Percentiles rank a stretch among this genome's conserved stretches.
Conservation (phyloP, 371 early-diverging fungal species). For the Mortierella polycephala region DNA sequence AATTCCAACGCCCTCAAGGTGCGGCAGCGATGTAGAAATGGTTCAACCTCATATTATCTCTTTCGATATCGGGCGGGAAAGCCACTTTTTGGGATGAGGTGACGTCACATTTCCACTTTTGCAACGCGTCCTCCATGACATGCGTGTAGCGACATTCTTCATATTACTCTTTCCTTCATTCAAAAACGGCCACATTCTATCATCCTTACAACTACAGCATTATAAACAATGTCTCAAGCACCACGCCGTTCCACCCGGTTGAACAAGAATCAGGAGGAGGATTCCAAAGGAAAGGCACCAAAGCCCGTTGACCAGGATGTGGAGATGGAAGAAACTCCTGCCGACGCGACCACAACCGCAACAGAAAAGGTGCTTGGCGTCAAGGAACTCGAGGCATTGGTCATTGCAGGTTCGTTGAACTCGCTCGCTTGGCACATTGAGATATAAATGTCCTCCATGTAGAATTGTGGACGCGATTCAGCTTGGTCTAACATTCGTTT, state of each 20-base stretch:
- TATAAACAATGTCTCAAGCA: constrained; percentile 47
- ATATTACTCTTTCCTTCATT: too few species aligned
- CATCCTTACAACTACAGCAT: not conserved
- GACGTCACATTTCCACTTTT: too few species aligned
- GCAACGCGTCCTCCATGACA: too few species aligned
- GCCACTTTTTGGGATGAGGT: too few species aligned
- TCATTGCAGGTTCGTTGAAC: constrained; percentile 36
- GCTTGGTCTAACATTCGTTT: not conserved
- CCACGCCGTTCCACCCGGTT: constrained; percentile 53
- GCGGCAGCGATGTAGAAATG: too few species aligned
- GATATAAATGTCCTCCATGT: not conserved
- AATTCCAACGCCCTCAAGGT: too few species aligned
- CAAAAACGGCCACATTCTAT: not conserved
- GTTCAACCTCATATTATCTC: too few species aligned
- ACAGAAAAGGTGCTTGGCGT: constrained; percentile 41
- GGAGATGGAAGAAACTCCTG: constrained; percentile 45
- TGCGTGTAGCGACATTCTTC: too few species aligned
- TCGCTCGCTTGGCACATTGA: not conserved
- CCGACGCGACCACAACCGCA: constrained; percentile 13
- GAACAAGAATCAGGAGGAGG: constrained; percentile 52
- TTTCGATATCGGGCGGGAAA: too few species aligned
- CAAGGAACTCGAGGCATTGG: constrained; percentile 53
- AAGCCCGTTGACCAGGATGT: constrained; percentile 51
- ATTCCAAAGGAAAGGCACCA: constrained; percentile 32
- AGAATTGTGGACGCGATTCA: not conserved